Percentiles rank a stretch among this genome's conserved stretches.
Conservation (phyloP, 192 early-diverging fungal genomes). For the Obelidium mucronatum region DNA sequence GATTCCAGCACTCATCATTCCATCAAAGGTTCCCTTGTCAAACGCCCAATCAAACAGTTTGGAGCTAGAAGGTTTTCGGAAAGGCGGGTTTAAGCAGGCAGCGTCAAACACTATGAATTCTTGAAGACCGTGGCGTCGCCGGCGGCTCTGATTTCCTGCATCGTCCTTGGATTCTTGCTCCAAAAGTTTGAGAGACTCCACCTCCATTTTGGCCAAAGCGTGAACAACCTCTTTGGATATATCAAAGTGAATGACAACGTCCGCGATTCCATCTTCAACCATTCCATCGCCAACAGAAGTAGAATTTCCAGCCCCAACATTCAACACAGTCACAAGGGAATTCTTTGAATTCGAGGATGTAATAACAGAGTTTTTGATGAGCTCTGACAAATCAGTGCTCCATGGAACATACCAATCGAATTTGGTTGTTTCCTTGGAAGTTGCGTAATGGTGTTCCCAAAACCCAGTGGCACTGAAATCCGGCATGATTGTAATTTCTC, state of each 20-base stretch:
- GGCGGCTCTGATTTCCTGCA: background rate
- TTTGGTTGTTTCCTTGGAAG: slow-evolving; percentile 6
- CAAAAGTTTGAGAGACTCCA: background rate
- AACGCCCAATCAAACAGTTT: slow-evolving; percentile 32
- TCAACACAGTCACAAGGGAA: slow-evolving; percentile 2
- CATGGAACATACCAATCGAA: slow-evolving; percentile 38
- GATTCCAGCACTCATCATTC: slow-evolving; percentile 29
- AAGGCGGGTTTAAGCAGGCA: background rate
- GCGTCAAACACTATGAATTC: slow-evolving; percentile 16
- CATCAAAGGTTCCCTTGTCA: slow-evolving; percentile 38
- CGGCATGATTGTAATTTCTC: slow-evolving; percentile 32
- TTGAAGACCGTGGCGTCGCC: background rate
- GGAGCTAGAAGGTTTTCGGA: background rate
- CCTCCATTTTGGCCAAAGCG: background rate
- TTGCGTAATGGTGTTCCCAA: slow-evolving; percentile 33
- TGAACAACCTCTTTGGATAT: slow-evolving; percentile 11
- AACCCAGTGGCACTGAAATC: slow-evolving; percentile 2
- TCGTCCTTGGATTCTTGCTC: background rate
- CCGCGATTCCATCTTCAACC: slow-evolving; percentile 13
- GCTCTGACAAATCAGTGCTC: slow-evolving; percentile 10
- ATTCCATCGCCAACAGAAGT: slow-evolving; percentile 32
- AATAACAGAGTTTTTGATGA: slow-evolving; percentile 3
- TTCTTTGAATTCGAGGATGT: background rate
- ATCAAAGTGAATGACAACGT: slow-evolving; percentile 22
- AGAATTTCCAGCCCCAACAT: slow-evolving; percentile 36